A percentile compares a stretch with the other conserved stretches of the same genome.
phyloP scores from a whole-genome alignment of 2,329 filamentous ascomycete genomes.

The Aureobasidium zeae region DNA sequence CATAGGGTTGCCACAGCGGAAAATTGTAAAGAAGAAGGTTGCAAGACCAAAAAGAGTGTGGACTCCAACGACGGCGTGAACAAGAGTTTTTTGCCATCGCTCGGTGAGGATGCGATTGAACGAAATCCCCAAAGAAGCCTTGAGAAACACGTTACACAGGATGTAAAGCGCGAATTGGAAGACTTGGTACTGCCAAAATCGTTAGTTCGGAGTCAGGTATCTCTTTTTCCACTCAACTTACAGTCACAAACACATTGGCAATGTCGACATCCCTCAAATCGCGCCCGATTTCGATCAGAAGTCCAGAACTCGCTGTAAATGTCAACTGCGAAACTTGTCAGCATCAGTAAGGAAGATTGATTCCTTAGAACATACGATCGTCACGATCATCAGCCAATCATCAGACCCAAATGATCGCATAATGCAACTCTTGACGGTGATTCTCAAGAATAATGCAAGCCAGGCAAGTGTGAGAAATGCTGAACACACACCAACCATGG shows the following conservation, averaged over 20 bases:
- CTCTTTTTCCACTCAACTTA: background rate
- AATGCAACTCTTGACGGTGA: background rate
- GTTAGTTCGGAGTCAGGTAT: background rate
- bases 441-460: slow-evolving; percentile 3
- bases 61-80: slow-evolving; percentile 22
- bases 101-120: slow-evolving; percentile 36
- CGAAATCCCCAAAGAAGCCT: slow-evolving; percentile 38
- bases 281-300: background rate
- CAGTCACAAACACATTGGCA: background rate
- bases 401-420: slow-evolving; percentile 5
- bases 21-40: slow-evolving; percentile 22
- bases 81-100: slow-evolving; percentile 29
- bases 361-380: background rate
- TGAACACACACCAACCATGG: slow-evolving; percentile 5
- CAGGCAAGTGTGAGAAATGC: slow-evolving; percentile 3
- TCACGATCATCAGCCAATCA: slow-evolving; percentile 7
- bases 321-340: background rate
- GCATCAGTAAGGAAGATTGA: background rate
- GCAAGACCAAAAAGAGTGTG: slow-evolving; percentile 29
- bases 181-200: slow-evolving; percentile 20
- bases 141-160: slow-evolving; percentile 33
- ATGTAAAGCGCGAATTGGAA: slow-evolving; percentile 33
- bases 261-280: background rate
- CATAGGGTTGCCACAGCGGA: slow-evolving; percentile 8
- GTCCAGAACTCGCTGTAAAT: slow-evolving; percentile 2